Conservation (phyloP, 768 basidiomycete species). For the Lepiota brunneoincarnata region DNA sequence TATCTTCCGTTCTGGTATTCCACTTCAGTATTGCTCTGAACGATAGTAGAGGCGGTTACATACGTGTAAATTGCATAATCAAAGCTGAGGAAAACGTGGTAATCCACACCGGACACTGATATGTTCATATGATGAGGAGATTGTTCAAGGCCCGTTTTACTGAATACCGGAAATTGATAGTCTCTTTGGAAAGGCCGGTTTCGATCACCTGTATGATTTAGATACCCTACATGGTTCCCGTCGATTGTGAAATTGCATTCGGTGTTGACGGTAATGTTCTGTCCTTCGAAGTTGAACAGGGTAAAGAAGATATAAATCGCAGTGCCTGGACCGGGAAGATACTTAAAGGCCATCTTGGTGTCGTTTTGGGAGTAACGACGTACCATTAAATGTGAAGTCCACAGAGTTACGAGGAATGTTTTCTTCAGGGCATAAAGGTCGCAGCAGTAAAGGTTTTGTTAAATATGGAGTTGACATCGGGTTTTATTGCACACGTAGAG, state of each 20-base stretch:
- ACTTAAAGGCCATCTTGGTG: neutral
- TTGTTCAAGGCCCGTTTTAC: slow-evolving; percentile 12
- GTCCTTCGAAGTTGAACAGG: slow-evolving; percentile 31
- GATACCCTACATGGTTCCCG: slow-evolving; percentile 10
- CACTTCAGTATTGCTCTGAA: too few relatives aligned
- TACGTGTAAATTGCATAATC: too few relatives aligned
- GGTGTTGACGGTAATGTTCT: slow-evolving; percentile 17
- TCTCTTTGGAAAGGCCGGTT: neutral
- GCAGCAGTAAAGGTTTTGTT: slow-evolving; percentile 28
- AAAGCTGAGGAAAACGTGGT: neutral
- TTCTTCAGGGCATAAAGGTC: slow-evolving; percentile 26
- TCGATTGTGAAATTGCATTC: slow-evolving; percentile 24
- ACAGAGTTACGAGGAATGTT: slow-evolving; percentile 19
- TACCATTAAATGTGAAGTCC: slow-evolving; percentile 27
- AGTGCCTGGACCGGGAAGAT: slow-evolving; percentile 22
- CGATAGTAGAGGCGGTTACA: too few relatives aligned
- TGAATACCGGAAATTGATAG: slow-evolving; percentile 21
- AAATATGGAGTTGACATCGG: slow-evolving; percentile 20
- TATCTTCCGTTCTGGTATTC: neutral
- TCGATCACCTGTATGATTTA: slow-evolving; percentile 17
- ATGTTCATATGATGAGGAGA: neutral
- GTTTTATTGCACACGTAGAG: slow-evolving; percentile 21
- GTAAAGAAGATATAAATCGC: slow-evolving; percentile 40
- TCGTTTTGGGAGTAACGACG: neutral
- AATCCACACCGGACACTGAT: neutral